Conservation (phyloP, 768 basidiomycete genomes). For the Leccinum truebloodii region DNA sequence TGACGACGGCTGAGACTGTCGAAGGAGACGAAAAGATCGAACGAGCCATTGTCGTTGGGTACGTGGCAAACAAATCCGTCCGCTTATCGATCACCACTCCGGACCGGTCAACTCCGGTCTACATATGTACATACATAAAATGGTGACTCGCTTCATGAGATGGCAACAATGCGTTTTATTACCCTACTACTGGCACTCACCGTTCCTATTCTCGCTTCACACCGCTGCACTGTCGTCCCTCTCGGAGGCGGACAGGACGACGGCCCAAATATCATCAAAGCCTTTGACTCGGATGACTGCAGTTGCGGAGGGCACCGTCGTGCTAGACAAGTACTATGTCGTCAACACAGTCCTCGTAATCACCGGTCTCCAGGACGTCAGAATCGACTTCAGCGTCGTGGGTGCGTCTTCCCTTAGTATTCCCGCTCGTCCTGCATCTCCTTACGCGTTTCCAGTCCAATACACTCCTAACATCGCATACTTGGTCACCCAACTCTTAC, state of each 20-base stretch:
- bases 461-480: constrained; percentile 42
- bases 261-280: constrained; percentile 36
- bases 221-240: constrained; percentile 29
- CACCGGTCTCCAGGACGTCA: constrained; percentile 37
- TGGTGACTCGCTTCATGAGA: no score
- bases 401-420: constrained; percentile 31
- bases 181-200: not conserved
- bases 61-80: constrained; percentile 18
- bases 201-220: not conserved
- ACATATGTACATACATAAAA: no score
- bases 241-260: not conserved
- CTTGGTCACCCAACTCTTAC: constrained; percentile 40
- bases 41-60: not conserved
- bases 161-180: not conserved
- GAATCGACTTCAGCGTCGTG: constrained; percentile 40
- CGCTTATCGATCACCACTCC: constrained; percentile 17
- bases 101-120: not conserved
- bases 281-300: constrained; percentile 32
- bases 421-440: not conserved
- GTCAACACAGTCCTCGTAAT: constrained; percentile 43
- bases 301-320: constrained; percentile 29
- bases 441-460: constrained; percentile 24
- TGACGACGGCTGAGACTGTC: constrained; percentile 25
- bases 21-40: constrained; percentile 26
- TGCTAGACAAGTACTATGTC: constrained; percentile 36